Base-by-base conservation (phyloP, 208 protist species). In the Wallacemonas collosoma region DNA sequence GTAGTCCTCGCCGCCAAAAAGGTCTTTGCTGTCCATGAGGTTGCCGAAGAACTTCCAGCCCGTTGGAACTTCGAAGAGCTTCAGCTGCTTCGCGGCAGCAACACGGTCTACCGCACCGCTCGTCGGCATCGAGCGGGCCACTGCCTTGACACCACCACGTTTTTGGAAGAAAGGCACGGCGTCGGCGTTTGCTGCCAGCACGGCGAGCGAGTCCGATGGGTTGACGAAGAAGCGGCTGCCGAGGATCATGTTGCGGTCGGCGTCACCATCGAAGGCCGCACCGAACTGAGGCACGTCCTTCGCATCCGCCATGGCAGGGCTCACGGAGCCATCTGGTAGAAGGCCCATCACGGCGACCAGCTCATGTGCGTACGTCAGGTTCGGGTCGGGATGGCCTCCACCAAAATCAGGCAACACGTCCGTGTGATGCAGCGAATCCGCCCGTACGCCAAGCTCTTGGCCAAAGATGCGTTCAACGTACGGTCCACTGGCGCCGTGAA, bases 1-100 rank as follows among this genome's bases (percentile, higher is more conserved):
- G 73, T 83, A 94, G 60, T 96, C 82, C 53, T 58, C 53, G n/a
- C 72, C 71, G 54, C 77, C 73, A 72, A 85, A 93, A 11, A 87
- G 73, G 57, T 82, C 87, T 40, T 75, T 72, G 71, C 90, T 89
- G 80, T 99, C 98, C 97, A 99, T 99, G 26, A 99, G 82, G 80
- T 99, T 99, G 68, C 98, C 98, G 86, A 99, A 99, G 87, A 98
- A 99, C 86, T 99, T 99, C 98, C 99, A 99, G 45, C 98, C 98
- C 12, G 98, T 99, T 17, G 98, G 98, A 15, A 93, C 90, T 70
- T 99, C 96, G 81, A 96, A 98, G 45, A 90, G 76, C 51, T 76
- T 65, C 39, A 99, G 60, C 43, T 79, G 72, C 12, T 95, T 75
- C 40, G 63, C 73, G 36, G 79, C 64, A 2, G 93, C 93, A 12